A percentile compares a stretch with the other conserved stretches of the same genome.
These are phyloP conservation scores for Paramarasmius palmivorus DNA, from an alignment of 1,284 basidiomycete species.

Conservation along the genomic window DNA sequence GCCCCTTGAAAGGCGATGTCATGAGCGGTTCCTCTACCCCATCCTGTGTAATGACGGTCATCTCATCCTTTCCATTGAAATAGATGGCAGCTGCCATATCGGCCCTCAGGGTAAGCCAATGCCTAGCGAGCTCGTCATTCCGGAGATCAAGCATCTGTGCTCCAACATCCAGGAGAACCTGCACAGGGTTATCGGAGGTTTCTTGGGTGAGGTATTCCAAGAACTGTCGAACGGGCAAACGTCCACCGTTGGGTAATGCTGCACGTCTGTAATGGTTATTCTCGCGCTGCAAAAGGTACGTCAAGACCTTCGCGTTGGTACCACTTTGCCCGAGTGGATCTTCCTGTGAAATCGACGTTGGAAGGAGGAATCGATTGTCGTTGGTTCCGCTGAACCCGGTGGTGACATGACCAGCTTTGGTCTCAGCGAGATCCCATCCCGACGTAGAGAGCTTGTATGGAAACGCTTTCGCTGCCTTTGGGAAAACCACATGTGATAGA, in stretches of 20 bases:
- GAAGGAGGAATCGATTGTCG: conserved; percentile 49
- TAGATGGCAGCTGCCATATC: conserved; percentile 40
- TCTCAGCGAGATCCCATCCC: conserved; percentile 53
- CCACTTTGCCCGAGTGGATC: conserved; percentile 41
- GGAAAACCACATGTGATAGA: conserved; percentile 47
- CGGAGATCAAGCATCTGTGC: conserved; percentile 56
- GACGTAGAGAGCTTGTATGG: conserved; percentile 46
- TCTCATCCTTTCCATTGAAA: conserved; percentile 44
- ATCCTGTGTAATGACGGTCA: conserved; percentile 43
- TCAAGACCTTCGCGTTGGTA: conserved; percentile 54
- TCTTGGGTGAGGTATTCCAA: conserved; percentile 34
- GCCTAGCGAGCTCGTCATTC: conserved; percentile 38
- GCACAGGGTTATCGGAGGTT: conserved; percentile 30
- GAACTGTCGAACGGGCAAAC: conserved; percentile 31
- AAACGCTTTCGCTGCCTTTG: conserved; percentile 50
- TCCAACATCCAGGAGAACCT: conserved; percentile 55
- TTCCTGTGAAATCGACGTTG: conserved; percentile 42
- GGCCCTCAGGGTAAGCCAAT: conserved; percentile 37
- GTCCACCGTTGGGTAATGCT: conserved; percentile 19
- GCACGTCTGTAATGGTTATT: conserved; percentile 40
- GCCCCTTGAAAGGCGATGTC: conserved; percentile 43
- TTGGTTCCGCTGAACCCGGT: conserved; percentile 64
- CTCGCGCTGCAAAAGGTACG: conserved; percentile 42
- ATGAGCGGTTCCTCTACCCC: conserved; percentile 36
- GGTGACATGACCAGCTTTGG: conserved; percentile 28